Percentiles rank a stretch among this genome's conserved stretches.
Evolutionary conservation across 2,329 filamentous ascomycete species (phyloP).

Genomic region (Alternaria dauci): DNA sequence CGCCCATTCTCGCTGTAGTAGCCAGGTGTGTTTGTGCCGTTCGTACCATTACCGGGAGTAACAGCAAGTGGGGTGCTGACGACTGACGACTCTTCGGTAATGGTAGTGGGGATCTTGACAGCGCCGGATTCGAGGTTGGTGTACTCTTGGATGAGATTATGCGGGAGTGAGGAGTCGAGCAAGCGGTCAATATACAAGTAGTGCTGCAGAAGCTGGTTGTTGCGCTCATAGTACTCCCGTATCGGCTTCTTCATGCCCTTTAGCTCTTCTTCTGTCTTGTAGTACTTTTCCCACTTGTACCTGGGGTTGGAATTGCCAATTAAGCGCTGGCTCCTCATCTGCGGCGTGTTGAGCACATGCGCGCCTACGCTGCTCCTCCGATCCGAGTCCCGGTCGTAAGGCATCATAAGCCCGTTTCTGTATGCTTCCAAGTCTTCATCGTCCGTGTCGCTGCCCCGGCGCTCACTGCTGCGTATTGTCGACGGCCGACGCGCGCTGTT

Average conservation of each 20-base stretch:
- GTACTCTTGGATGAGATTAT: constrained; percentile 91
- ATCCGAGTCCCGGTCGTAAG: constrained; percentile 47
- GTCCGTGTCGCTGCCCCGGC: constrained; percentile 41
- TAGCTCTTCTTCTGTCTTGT: constrained; percentile 80
- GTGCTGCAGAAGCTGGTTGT: constrained; percentile 86
- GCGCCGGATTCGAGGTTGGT: constrained; percentile 67
- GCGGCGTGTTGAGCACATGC: constrained; percentile 61
- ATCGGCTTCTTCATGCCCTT: constrained; percentile 75
- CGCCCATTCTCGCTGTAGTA: constrained; percentile 23
- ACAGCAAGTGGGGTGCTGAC: constrained; percentile 25
- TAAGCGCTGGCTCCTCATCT: constrained; percentile 82
- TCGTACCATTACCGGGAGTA: constrained; percentile 17
- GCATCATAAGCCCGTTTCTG: constrained; percentile 38
- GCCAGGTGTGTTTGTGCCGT: constrained; percentile 24
- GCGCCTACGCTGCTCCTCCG: constrained; percentile 55
- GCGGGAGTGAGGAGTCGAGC: constrained; percentile 90
- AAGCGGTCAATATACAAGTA: constrained; percentile 93
- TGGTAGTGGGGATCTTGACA: constrained; percentile 74
- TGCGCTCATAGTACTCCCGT: constrained; percentile 86
- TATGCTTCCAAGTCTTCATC: constrained; percentile 44
- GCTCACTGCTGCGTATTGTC: constrained; percentile 41
- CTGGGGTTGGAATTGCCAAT: constrained; percentile 88
- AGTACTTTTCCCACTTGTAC: constrained; percentile 87
- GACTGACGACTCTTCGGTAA: constrained; percentile 70
- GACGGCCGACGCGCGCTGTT: constrained; percentile 38